Evolutionary conservation across 208 protist genomes (phyloP).

Genomic region (Crithidia mellificae): DNA sequence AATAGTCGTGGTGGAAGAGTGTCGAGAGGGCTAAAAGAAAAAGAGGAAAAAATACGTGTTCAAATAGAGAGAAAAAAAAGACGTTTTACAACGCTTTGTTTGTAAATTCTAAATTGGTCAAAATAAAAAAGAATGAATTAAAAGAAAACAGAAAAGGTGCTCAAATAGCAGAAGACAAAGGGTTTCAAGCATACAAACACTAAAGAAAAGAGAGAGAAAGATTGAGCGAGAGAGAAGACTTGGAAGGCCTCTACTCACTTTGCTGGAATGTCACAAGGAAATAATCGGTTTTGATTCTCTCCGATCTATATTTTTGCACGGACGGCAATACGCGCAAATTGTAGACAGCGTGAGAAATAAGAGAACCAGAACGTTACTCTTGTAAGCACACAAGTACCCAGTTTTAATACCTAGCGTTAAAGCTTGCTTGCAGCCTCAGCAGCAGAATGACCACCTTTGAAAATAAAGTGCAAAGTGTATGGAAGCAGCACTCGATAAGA

Average conservation of each 20-base stretch:
- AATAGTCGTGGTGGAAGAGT: no score
- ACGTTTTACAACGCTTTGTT: neutral
- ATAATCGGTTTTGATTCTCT: no score
- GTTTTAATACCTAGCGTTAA: no score
- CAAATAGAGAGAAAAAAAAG: no score
- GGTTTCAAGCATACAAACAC: neutral
- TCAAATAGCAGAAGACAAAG: neutral
- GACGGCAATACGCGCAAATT: constrained; percentile 37
- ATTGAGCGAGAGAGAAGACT: neutral
- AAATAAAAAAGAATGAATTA: neutral
- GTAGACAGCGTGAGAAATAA: constrained; percentile 21
- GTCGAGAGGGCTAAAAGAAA: no score
- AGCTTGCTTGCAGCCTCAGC: neutral
- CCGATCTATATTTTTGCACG: no score
- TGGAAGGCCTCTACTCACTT: no score
- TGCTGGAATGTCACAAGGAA: no score
- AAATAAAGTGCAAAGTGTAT: neutral
- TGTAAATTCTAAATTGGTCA: neutral
- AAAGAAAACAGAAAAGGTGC: neutral
- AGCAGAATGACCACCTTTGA: no score
- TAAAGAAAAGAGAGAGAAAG: neutral
- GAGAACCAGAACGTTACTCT: no score
- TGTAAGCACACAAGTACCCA: no score
- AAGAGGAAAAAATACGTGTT: no score
- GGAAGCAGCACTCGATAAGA: neutral